Conservation (phyloP, 345 rosid species). For the Populus nigra region DNA sequence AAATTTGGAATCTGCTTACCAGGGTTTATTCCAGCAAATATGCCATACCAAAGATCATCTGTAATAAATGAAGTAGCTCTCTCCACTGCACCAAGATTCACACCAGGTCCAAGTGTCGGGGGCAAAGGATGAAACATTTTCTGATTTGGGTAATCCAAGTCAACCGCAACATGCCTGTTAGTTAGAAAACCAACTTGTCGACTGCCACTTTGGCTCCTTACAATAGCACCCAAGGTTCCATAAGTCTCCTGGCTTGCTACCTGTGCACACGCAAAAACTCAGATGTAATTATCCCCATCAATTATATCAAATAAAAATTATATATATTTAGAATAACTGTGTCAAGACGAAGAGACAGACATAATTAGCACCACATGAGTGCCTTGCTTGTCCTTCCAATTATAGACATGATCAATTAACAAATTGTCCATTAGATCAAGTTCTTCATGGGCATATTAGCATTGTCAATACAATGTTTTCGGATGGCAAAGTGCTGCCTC, state of each 20-base stretch:
- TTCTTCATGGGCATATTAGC: too few relatives aligned
- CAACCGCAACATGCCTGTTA: slow-evolving; percentile 91
- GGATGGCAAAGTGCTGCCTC: too few relatives aligned
- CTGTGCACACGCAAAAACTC: slow-evolving; percentile 27
- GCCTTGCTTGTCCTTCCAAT: not conserved
- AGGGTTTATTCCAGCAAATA: slow-evolving; percentile 90
- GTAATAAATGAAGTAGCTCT: slow-evolving; percentile 96
- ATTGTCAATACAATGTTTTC: too few relatives aligned
- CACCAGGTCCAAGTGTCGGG: slow-evolving; percentile 94
- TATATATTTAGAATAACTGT: not conserved
- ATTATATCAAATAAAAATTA: not conserved
- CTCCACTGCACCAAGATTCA: slow-evolving; percentile 96
- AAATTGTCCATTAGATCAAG: too few relatives aligned
- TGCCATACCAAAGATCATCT: slow-evolving; percentile 95
- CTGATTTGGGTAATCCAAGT: slow-evolving; percentile 91
- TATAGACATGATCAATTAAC: not conserved
- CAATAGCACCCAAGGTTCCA: slow-evolving; percentile 96
- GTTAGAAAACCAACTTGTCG: slow-evolving; percentile 93
- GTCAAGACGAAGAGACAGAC: not conserved
- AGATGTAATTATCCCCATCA: not conserved
- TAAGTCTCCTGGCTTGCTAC: slow-evolving; percentile 93
- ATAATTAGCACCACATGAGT: not conserved
- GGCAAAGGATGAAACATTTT: slow-evolving; percentile 99
- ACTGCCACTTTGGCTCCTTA: slow-evolving; percentile 81
- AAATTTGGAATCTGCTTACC: slow-evolving; percentile 43